These are phyloP conservation scores for Apophysomyces ossiformis DNA, from an alignment of 371 early-diverging fungal genomes.

Conservation along the genomic window DNA sequence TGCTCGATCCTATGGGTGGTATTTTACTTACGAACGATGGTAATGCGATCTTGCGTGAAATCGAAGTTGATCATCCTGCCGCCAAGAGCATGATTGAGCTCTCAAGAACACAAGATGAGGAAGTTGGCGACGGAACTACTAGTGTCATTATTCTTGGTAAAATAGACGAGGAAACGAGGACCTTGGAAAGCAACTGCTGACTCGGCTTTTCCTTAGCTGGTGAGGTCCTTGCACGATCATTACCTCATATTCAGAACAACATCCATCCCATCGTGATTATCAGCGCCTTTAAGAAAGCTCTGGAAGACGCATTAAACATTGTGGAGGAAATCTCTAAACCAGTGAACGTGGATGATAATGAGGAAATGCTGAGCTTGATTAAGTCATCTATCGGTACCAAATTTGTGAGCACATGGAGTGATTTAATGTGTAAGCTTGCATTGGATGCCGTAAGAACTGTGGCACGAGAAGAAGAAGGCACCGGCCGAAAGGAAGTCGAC, in stretches of 20 bases:
- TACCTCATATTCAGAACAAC: constrained; percentile 94
- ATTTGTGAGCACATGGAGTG: constrained; percentile 94
- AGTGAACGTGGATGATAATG: constrained; percentile 82
- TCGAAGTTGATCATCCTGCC: constrained; percentile 99
- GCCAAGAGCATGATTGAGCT: constrained; percentile 99
- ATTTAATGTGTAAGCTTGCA: constrained; percentile 97
- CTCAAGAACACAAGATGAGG: constrained; percentile 99
- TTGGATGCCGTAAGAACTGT: constrained; percentile 96
- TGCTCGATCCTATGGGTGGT: constrained; percentile 99
- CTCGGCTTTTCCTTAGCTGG: constrained; percentile 70
- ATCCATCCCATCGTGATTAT: constrained; percentile 99
- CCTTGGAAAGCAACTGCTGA: not conserved
- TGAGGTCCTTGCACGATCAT: constrained; percentile 91
- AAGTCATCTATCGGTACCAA: constrained; percentile 97
- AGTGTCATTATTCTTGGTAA: constrained; percentile 97
- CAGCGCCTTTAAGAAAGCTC: constrained; percentile 89
- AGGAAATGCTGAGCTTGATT: constrained; percentile 91
- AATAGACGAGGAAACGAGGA: not conserved
- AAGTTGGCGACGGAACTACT: constrained; percentile 99
- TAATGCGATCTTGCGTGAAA: constrained; percentile 99
- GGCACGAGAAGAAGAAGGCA: constrained; percentile 73
- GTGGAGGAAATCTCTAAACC: constrained; percentile 85
- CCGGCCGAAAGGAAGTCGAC: constrained; percentile 85
- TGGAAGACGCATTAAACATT: constrained; percentile 89
- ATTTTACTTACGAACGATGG: constrained; percentile 99